Evolutionary conservation across 345 rosid species (phyloP).

Genomic region (Geranium brycei): DNA sequence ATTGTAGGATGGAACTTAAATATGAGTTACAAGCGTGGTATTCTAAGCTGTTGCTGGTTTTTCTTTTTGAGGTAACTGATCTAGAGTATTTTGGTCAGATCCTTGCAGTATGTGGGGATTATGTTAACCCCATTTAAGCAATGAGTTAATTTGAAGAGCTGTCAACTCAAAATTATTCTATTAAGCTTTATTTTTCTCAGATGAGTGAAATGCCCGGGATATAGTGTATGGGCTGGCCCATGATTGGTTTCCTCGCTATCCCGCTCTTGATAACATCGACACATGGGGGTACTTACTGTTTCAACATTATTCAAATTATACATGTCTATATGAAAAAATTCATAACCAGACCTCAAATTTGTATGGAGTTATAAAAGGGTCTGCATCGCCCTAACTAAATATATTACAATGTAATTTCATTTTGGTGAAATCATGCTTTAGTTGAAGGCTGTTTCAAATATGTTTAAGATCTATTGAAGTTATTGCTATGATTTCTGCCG

Average conservation of each 20-base stretch:
- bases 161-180: not conserved
- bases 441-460: too few relatives aligned
- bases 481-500: too few relatives aligned
- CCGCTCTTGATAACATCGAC: not conserved
- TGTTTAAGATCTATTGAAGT: too few relatives aligned
- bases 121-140: not conserved
- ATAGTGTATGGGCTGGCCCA: not conserved
- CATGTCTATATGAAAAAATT: too few relatives aligned
- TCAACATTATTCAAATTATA: not conserved
- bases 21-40: conserved; percentile 11
- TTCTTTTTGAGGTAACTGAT: conserved; percentile 15
- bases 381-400: too few relatives aligned
- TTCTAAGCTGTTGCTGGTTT: conserved; percentile 13
- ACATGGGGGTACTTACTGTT: not conserved
- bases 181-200: not conserved
- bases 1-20: conserved; percentile 13
- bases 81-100: conserved; percentile 6
- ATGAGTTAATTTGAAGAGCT: not conserved
- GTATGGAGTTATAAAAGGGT: too few relatives aligned
- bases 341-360: too few relatives aligned
- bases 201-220: not conserved
- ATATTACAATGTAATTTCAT: too few relatives aligned
- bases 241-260: not conserved
- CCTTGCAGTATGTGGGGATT: conserved; percentile 7
- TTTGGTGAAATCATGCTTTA: too few relatives aligned